Conservation (phyloP, 805 yeast species). For the Candida rishiriensis region DNA sequence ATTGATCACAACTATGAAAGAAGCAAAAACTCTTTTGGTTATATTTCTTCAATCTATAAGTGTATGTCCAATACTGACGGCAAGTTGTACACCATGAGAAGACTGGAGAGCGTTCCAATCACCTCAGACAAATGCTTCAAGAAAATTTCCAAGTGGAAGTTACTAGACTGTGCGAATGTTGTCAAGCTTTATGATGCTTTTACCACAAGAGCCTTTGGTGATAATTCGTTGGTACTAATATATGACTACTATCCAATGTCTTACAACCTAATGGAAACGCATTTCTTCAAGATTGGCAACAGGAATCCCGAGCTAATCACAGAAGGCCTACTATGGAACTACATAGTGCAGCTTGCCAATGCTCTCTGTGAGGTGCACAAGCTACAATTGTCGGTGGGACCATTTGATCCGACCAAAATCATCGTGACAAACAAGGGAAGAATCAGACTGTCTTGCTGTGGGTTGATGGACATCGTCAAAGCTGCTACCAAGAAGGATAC, state of each 20-base stretch:
- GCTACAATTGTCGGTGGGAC: slow-evolving; percentile 57
- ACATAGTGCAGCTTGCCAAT: slow-evolving; percentile 66
- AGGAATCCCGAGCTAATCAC: slow-evolving; percentile 46
- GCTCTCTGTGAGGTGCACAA: slow-evolving; percentile 68
- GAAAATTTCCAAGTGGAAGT: slow-evolving; percentile 64
- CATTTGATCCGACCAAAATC: slow-evolving; percentile 61
- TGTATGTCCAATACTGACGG: slow-evolving; percentile 80
- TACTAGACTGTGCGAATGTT: slow-evolving; percentile 50
- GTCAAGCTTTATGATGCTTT: slow-evolving; percentile 76
- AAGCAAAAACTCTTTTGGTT: slow-evolving; percentile 42
- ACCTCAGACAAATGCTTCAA: slow-evolving; percentile 56
- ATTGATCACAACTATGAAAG: slow-evolving; percentile 50
- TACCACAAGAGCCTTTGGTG: slow-evolving; percentile 82
- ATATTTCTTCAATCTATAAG: slow-evolving; percentile 64
- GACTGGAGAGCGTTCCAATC: slow-evolving; percentile 59
- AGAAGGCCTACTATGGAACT: slow-evolving; percentile 69
- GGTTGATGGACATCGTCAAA: slow-evolving; percentile 62
- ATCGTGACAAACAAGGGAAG: slow-evolving; percentile 70
- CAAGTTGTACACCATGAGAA: slow-evolving; percentile 65
- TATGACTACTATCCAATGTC: slow-evolving; percentile 85
- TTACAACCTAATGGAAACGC: slow-evolving; percentile 63
- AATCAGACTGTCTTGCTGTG: slow-evolving; percentile 66
- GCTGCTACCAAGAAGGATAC: slow-evolving; percentile 29
- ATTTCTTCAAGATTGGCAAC: slow-evolving; percentile 42
- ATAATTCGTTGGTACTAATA: slow-evolving; percentile 66